Conservation (phyloP, 2,329 filamentous ascomycete genomes). For the Pyrenochaeta sp. region DNA sequence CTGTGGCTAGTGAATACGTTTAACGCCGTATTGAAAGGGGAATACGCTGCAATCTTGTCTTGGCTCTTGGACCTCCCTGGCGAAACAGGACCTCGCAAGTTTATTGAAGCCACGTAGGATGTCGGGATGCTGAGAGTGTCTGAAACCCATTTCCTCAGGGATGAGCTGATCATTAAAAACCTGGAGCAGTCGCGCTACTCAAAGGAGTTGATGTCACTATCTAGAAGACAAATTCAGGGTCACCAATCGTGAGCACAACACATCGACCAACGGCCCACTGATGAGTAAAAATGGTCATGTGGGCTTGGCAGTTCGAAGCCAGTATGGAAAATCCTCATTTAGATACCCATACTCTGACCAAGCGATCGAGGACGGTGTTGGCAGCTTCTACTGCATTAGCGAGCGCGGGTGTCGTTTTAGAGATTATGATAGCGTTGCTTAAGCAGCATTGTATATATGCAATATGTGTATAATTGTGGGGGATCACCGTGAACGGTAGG, state of each 20-base stretch:
- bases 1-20: slow-evolving; percentile 6
- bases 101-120: background rate
- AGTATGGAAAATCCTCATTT: background rate
- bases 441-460: background rate
- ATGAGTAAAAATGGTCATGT: slow-evolving; percentile 10
- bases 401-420: slow-evolving; percentile 5
- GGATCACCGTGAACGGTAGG: background rate
- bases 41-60: slow-evolving; percentile 4
- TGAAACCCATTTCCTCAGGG: background rate
- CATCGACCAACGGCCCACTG: background rate
- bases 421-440: background rate
- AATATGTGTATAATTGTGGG: background rate
- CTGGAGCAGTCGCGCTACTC: background rate
- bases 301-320: background rate
- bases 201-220: background rate
- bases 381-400: slow-evolving; percentile 9
- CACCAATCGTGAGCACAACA: background rate
- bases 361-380: slow-evolving; percentile 8
- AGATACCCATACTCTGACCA: slow-evolving; percentile 11
- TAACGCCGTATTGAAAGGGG: slow-evolving; percentile 1
- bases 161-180: background rate
- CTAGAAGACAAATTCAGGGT: background rate
- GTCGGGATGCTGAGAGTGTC: background rate
- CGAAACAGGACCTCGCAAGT: background rate
- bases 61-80: slow-evolving; percentile 1